These are phyloP conservation scores for Didymella segeticola DNA, from an alignment of 2,329 filamentous ascomycete species.

Conservation along the genomic window DNA sequence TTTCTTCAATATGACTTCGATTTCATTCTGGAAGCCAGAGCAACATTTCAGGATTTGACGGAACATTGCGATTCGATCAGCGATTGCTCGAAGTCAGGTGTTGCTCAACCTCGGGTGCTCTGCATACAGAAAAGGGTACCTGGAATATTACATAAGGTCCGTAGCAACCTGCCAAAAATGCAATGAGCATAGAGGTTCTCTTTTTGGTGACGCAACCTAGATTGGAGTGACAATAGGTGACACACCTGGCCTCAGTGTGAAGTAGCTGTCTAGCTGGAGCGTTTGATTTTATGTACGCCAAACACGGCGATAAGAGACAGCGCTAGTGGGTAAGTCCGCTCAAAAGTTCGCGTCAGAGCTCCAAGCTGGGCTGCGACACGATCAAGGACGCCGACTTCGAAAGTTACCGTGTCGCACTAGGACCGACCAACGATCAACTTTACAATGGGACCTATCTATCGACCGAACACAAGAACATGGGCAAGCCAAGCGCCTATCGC, in stretches of 20 bases:
- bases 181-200: no score
- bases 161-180: no score
- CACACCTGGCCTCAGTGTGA: no score
- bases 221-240: no score
- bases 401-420: neutral
- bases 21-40: neutral
- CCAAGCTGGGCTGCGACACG: neutral
- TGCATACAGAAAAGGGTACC: no score
- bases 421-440: neutral
- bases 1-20: neutral
- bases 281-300: no score
- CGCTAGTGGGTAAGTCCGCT: conserved; percentile 33
- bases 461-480: neutral
- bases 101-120: no score
- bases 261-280: no score
- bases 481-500: neutral
- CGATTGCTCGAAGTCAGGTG: neutral
- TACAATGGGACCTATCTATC: conserved; percentile 1
- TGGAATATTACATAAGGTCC: no score
- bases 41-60: neutral
- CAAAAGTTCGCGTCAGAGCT: conserved; percentile 28
- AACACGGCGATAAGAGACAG: conserved; percentile 25
- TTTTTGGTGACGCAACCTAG: no score
- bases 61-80: neutral
- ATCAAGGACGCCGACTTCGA: neutral